Base-by-base conservation (phyloP, 768 basidiomycete species). In the Leccinum aurantiacum region DNA sequence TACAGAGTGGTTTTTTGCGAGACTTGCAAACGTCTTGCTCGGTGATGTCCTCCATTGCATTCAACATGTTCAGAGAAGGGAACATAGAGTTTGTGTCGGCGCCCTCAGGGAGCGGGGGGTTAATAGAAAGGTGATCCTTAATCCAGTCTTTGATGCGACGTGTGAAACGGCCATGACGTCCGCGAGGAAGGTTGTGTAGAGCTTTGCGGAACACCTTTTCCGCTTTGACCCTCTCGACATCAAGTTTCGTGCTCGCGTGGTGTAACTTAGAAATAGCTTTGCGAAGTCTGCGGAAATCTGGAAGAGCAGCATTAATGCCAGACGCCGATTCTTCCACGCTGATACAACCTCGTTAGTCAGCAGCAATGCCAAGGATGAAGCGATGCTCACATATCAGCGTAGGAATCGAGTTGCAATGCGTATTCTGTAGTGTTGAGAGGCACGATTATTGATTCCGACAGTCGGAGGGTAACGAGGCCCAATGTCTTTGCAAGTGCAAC, bases 371-470 rank as follows among this genome's bases (percentile, higher is more conserved):
- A 67, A 50, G 66, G 72, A 33, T 47, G 24, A 59, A 57, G 53
- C n/a, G 19, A n/a, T 2, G 58, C 84, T 65, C 67, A 89, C 87
- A 77, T 77, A 41, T 80, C 77, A 22, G 87, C 78, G 64, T 90
- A 90, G 14, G 79, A 73, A 54, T 77, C 74, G 10, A 91, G 77
- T 68, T 89, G 87, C 9, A 82, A 63, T 3, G 88, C 75, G 67
- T 91, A 91, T 62, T 90, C 87, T 0, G 89, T 90, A 11, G 88
- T 89, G 67, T 91, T 91, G 41, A 91, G 72, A 8, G 90, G 89
- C 11, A 91, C 63, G 35, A 90, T 73, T 49, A 89, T 76, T 6
- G 83, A 79, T 60, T 90, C 85, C 11, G 79, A 77, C 14, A 90
- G 53, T 24, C 88, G 79, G 14, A 91, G 76, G 8, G 80, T 77